Percentiles rank a stretch among this genome's conserved stretches.
These are phyloP conservation scores for Camelina hispida DNA, from an alignment of 345 rosid species.

Conservation along the genomic window DNA sequence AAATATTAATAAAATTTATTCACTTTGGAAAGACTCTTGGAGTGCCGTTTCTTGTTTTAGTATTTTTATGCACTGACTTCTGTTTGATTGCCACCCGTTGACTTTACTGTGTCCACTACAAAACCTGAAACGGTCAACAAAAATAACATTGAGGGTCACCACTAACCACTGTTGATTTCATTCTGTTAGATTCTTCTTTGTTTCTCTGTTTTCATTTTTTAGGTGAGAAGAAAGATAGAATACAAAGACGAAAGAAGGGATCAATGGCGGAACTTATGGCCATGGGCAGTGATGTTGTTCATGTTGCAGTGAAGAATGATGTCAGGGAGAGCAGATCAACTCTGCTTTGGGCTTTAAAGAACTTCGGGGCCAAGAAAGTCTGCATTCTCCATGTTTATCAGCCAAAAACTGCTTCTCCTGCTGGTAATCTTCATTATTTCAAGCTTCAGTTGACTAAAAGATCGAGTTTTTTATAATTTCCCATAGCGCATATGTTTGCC, in stretches of 20 bases:
- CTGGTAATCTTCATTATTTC: slow-evolving; percentile 30
- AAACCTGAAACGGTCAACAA: slow-evolving; percentile 37
- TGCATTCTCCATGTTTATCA: slow-evolving; percentile 63
- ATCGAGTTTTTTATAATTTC: background rate
- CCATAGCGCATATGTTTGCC: background rate
- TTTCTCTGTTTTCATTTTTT: slow-evolving; percentile 30
- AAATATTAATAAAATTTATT: slow-evolving; percentile 11
- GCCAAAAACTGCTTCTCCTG: slow-evolving; percentile 48
- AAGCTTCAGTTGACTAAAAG: background rate
- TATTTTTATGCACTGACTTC: slow-evolving; percentile 31
- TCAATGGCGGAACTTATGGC: slow-evolving; percentile 43
- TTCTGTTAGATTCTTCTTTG: slow-evolving; percentile 33
- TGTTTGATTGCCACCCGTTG: slow-evolving; percentile 16
- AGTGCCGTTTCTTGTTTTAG: slow-evolving; percentile 21
- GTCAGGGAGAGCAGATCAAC: slow-evolving; percentile 54
- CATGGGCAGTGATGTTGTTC: slow-evolving; percentile 52
- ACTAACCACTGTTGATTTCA: slow-evolving; percentile 36
- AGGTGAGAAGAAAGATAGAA: slow-evolving; percentile 31
- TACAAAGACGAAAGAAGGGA: slow-evolving; percentile 19
- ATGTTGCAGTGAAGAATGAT: slow-evolving; percentile 65
- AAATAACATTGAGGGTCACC: slow-evolving; percentile 44
- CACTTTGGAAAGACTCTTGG: background rate
- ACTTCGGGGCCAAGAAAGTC: slow-evolving; percentile 50
- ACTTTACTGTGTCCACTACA: slow-evolving; percentile 28
- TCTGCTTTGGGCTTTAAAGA: slow-evolving; percentile 59